Evolutionary conservation across 2,329 filamentous ascomycete genomes (phyloP).

Genomic region (Sporothrix globosa): DNA sequence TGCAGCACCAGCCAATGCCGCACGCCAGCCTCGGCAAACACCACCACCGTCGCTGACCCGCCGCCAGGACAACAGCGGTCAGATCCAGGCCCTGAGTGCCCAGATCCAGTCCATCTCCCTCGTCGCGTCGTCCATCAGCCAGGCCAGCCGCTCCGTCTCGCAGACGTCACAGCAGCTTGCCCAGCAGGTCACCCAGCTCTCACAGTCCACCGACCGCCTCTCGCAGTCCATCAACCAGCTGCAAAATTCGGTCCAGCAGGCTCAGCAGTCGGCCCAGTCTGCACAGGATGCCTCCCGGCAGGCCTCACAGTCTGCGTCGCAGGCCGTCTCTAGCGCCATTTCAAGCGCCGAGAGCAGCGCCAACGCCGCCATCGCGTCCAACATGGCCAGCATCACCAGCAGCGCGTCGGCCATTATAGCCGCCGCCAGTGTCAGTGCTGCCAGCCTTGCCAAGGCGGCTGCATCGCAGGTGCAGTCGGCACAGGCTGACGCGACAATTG

Average conservation of each 20-base stretch:
- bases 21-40: constrained; percentile 33
- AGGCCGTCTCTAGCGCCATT: constrained; percentile 38
- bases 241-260: constrained; percentile 38
- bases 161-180: constrained; percentile 44
- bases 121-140: constrained; percentile 40
- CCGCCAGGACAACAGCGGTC: constrained; percentile 38
- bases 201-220: constrained; percentile 42
- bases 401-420: constrained; percentile 41
- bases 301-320: constrained; percentile 40
- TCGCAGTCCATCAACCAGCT: constrained; percentile 40
- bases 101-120: constrained; percentile 42
- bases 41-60: constrained; percentile 38
- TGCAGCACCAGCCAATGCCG: not conserved
- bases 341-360: constrained; percentile 41
- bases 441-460: constrained; percentile 37
- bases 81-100: constrained; percentile 39
- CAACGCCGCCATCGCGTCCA: constrained; percentile 37
- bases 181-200: constrained; percentile 40
- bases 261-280: constrained; percentile 38
- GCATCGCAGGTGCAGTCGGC: constrained; percentile 41
- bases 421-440: constrained; percentile 19
- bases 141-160: constrained; percentile 41
- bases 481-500: constrained; percentile 42
- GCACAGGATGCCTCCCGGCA: constrained; percentile 38
- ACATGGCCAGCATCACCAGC: constrained; percentile 40